Base-by-base conservation (phyloP, 805 yeast species). In the Metschnikowia similis region DNA sequence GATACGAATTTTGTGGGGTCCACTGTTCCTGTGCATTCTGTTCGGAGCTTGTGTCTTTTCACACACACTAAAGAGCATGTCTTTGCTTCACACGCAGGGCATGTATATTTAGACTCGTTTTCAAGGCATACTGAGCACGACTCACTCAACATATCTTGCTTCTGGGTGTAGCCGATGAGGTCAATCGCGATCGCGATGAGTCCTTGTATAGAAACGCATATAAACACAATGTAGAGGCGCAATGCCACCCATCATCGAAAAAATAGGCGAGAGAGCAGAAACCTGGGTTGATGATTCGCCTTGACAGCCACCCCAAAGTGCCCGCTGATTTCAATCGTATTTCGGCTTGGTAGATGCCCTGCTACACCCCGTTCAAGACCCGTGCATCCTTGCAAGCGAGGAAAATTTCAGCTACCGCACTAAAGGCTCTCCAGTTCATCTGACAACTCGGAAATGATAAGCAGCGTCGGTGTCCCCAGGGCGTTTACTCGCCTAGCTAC, bases 1-100 rank as follows among this genome's bases (percentile, higher is more conserved):
- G 81, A 59, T 0, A 87, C 68, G 60, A 82, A 89, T 41, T 69
- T 69, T 1, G 89, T 74, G 11, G 79, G 80, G 60, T 86, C 89
- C 32, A 82, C 76, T 16, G 59, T 55, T 0, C 97, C 97, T 3
- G 81, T 69, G 62, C 97, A 91, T 17, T 74, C 72, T 8, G 78
- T 68, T 46, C 78, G 77, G 5, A 56, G 58, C 65, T 89, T 89
- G 61, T 91, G 97, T 21, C 74, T 62, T 52, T 79, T 81, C 28
- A 86, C 87, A 69, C 97, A 91, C 8, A 59, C 74, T 6, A 87
- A 62, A 0, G 87, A 81, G 63, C 97, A 91, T 0, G 92, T 85
- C 49, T 69, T 74, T 4, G 71, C 64, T 6, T 69, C 67, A 61
- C 97, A 91, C 14, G 85, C 84, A 0, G 97, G 97, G 64, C 97